Conservation (phyloP, 1,284 basidiomycete genomes). For the Rhodotorula sp. region DNA sequence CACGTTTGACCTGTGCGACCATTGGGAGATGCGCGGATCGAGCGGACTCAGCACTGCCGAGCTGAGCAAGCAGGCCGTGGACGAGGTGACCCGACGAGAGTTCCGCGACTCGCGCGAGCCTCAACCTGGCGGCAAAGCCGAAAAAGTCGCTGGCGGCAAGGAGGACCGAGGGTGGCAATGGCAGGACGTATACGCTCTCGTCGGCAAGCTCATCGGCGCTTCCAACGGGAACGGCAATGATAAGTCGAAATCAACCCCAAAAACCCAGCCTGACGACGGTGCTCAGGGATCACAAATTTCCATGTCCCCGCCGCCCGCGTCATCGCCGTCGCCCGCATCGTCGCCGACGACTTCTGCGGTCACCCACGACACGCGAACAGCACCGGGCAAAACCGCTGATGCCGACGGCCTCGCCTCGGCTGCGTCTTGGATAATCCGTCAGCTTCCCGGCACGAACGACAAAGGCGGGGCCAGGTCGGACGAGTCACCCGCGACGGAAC, state of each 20-base stretch:
- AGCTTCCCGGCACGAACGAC: constrained; percentile 30
- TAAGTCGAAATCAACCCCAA: constrained; percentile 10
- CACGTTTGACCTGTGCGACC: constrained; percentile 83
- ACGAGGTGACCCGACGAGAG: constrained; percentile 29
- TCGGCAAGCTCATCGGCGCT: constrained; percentile 24
- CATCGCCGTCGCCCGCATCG: neutral
- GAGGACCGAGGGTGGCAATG: constrained; percentile 36
- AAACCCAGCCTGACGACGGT: neutral
- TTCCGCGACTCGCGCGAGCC: constrained; percentile 30
- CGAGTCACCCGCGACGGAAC: neutral
- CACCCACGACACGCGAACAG: neutral
- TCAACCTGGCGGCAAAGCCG: constrained; percentile 17
- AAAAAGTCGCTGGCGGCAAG: constrained; percentile 17
- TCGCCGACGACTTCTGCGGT: neutral
- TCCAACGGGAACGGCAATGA: constrained; percentile 3
- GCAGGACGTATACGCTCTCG: constrained; percentile 39
- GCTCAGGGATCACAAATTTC: neutral
- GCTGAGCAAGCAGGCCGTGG: constrained; percentile 33
- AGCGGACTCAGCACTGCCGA: constrained; percentile 52
- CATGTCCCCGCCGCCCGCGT: neutral
- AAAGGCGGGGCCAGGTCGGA: neutral
- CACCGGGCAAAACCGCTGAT: neutral
- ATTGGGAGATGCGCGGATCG: constrained; percentile 91
- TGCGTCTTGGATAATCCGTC: constrained; percentile 43
- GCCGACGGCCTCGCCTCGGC: constrained; percentile 34